A percentile compares a stretch with the other conserved stretches of the same genome.
These are phyloP conservation scores for Teratosphaeria destructans DNA, from an alignment of 2,329 filamentous ascomycete genomes.

Conservation along the genomic window DNA sequence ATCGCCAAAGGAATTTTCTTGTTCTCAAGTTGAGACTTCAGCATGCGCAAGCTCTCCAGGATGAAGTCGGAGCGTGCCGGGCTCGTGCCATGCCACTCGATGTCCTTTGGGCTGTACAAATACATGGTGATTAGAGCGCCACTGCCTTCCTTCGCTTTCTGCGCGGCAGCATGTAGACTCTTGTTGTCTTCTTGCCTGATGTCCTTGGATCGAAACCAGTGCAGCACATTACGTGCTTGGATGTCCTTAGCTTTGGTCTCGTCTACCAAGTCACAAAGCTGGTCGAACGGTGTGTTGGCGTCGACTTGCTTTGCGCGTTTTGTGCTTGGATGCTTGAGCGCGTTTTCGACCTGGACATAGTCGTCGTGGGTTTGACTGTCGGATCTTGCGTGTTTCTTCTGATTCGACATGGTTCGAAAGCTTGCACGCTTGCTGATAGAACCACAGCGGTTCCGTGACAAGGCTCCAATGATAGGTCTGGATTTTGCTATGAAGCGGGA, in stretches of 20 bases:
- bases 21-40: slow-evolving; percentile 38
- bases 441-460: not conserved
- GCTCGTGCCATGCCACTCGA: slow-evolving; percentile 42
- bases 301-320: slow-evolving; percentile 43
- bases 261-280: slow-evolving; percentile 30
- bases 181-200: slow-evolving; percentile 41
- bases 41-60: slow-evolving; percentile 32
- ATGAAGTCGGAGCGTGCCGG: slow-evolving; percentile 41
- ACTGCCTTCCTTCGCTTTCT: slow-evolving; percentile 35
- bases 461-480: not conserved
- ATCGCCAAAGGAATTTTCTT: slow-evolving; percentile 41
- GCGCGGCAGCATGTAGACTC: slow-evolving; percentile 36
- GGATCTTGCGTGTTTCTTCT: slow-evolving; percentile 11
- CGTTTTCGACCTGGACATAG: slow-evolving; percentile 9
- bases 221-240: slow-evolving; percentile 33
- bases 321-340: slow-evolving; percentile 34
- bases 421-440: not conserved
- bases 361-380: slow-evolving; percentile 6
- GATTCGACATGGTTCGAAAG: not conserved
- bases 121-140: slow-evolving; percentile 37
- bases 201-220: slow-evolving; percentile 45
- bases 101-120: slow-evolving; percentile 37
- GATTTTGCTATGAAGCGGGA: not conserved
- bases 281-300: slow-evolving; percentile 32
- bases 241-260: slow-evolving; percentile 27